These are phyloP conservation scores for Leishmania martiniquensis DNA, from an alignment of 208 protist species.

Conservation along the genomic window DNA sequence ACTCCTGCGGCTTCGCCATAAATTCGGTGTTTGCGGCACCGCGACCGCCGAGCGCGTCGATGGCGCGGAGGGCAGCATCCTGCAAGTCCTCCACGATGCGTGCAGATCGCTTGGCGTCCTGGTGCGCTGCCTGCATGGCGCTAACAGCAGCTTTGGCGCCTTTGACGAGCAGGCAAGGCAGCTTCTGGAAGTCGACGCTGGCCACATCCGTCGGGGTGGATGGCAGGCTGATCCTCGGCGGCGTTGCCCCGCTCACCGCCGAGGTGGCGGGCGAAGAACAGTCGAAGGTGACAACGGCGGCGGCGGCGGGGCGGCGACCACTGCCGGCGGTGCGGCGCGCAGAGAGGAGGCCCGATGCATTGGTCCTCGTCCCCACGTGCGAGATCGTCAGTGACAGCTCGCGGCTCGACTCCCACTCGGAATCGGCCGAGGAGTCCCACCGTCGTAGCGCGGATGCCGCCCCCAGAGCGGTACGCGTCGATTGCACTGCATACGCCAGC, in stretches of 20 bases:
- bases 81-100: constrained; percentile 43
- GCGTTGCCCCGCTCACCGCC: constrained; percentile 4
- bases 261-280: neutral
- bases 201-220: constrained; percentile 1
- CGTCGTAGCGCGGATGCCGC: constrained; percentile 8
- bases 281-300: neutral
- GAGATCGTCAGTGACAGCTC: constrained; percentile 5
- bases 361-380: neutral
- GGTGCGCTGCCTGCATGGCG: constrained; percentile 5
- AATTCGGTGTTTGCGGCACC: constrained; percentile 11
- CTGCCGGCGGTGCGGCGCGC: neutral
- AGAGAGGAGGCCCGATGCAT: neutral
- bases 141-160: constrained; percentile 19
- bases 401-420: constrained; percentile 7
- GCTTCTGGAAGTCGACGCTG: neutral
- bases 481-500: constrained; percentile 7
- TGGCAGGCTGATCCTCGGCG: neutral
- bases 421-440: neutral
- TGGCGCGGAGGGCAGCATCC: constrained; percentile 39
- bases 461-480: constrained; percentile 6
- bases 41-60: constrained; percentile 45
- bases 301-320: neutral
- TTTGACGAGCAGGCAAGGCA: constrained; percentile 12
- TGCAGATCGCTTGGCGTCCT: constrained; percentile 1
- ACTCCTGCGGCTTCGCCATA: constrained; percentile 25